Evolutionary conservation across 2,329 filamentous ascomycete species (phyloP).

Genomic region (Torrubiella hemipterigena): DNA sequence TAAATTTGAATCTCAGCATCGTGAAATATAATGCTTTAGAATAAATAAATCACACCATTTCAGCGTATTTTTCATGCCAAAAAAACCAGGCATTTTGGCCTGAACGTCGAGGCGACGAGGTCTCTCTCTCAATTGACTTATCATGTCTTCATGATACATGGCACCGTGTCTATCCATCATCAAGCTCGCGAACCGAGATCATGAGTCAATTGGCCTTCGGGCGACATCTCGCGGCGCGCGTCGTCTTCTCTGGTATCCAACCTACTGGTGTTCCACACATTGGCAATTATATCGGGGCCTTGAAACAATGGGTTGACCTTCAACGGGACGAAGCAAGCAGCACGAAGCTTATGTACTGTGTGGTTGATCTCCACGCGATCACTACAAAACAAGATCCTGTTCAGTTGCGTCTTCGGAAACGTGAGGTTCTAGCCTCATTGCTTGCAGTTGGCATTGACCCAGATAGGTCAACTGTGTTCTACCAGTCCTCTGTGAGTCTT

Average conservation of each 20-base stretch:
- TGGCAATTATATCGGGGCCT: conserved; percentile 87
- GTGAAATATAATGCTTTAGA: too few species aligned
- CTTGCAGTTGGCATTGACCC: conserved; percentile 78
- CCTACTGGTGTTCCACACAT: conserved; percentile 89
- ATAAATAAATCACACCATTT: too few species aligned
- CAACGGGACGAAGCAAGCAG: conserved; percentile 48
- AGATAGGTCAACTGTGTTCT: conserved; percentile 65
- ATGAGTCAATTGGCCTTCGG: conserved; percentile 4
- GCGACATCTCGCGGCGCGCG: too few species aligned
- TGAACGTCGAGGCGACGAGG: too few species aligned
- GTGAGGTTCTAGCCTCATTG: conserved; percentile 66
- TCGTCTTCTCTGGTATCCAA: conserved; percentile 93
- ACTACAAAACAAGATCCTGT: conserved; percentile 59
- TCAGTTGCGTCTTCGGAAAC: conserved; percentile 51
- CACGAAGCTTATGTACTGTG: conserved; percentile 63
- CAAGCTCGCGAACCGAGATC: too few species aligned
- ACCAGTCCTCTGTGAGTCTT: conserved; percentile 58
- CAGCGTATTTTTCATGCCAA: too few species aligned
- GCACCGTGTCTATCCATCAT: too few species aligned
- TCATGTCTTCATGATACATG: too few species aligned
- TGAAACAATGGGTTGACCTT: conserved; percentile 74
- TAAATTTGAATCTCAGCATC: too few species aligned
- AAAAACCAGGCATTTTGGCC: too few species aligned
- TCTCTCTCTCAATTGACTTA: too few species aligned
- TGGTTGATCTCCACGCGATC: conserved; percentile 91